Percentiles rank a stretch among this genome's conserved stretches.
These are phyloP conservation scores for Nothomitra cinnamomea DNA, from an alignment of 2,329 filamentous ascomycete genomes.

Conservation along the genomic window DNA sequence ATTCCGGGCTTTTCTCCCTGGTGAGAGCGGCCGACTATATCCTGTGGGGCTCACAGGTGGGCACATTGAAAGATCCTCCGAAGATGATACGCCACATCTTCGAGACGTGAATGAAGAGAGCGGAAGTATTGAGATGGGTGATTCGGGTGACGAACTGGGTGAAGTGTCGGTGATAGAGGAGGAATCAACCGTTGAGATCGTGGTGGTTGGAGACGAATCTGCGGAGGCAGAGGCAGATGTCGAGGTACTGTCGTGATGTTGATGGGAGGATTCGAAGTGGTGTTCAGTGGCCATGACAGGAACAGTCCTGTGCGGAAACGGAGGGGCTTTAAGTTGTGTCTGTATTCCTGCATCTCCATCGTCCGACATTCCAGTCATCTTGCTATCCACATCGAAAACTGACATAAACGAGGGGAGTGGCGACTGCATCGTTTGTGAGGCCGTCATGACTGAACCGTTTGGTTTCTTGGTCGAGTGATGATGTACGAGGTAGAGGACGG, in stretches of 20 bases:
- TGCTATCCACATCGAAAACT: conserved; percentile 47
- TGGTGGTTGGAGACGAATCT: conserved; percentile 89
- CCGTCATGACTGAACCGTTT: not conserved
- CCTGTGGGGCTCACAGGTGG: conserved; percentile 16
- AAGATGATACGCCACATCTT: conserved; percentile 27
- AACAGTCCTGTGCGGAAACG: not conserved
- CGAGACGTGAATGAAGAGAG: conserved; percentile 27
- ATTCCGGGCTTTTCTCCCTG: conserved; percentile 48
- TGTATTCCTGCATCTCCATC: conserved; percentile 7
- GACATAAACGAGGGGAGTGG: conserved; percentile 59
- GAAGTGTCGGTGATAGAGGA: conserved; percentile 81
- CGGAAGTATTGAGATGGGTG: conserved; percentile 57
- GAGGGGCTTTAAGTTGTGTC: conserved; percentile 12
- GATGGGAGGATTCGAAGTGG: conserved; percentile 32
- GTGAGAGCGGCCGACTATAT: conserved; percentile 32
- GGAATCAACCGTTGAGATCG: conserved; percentile 81
- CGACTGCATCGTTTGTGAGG: not conserved
- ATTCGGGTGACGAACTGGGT: conserved; percentile 83
- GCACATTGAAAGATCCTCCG: conserved; percentile 17
- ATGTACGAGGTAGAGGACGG: too few relatives aligned
- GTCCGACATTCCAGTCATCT: conserved; percentile 8
- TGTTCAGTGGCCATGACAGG: not conserved
- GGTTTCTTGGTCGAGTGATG: not conserved
- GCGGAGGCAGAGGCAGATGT: conserved; percentile 64
- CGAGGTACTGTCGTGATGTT: conserved; percentile 61